phyloP scores from a whole-genome alignment of 1,139 yeast genomes.

The Lodderomyces metapsilosis region DNA sequence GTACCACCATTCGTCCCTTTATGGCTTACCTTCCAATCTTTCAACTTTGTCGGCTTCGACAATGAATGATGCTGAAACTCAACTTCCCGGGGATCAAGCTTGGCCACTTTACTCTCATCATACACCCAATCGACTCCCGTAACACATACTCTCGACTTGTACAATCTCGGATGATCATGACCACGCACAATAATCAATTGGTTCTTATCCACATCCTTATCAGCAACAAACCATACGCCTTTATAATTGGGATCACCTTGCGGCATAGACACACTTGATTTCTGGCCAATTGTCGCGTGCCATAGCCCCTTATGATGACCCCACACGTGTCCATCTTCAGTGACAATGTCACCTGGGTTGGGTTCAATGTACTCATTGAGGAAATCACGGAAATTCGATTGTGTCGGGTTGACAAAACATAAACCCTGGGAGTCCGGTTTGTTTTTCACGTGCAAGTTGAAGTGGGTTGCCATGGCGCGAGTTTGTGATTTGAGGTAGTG shows the following conservation, averaged over 20 bases:
- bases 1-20: no score
- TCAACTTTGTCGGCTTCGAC: constrained; percentile 49
- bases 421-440: constrained; percentile 95
- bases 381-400: constrained; percentile 65
- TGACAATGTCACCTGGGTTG: constrained; percentile 73
- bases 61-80: constrained; percentile 69
- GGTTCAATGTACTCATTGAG: constrained; percentile 71
- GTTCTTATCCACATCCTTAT: constrained; percentile 60
- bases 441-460: constrained; percentile 52
- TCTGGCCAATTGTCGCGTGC: constrained; percentile 94
- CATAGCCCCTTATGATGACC: constrained; percentile 85
- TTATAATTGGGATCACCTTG: constrained; percentile 73
- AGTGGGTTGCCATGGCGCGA: constrained; percentile 57
- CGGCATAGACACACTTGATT: constrained; percentile 76
- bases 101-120: constrained; percentile 13
- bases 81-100: constrained; percentile 19
- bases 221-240: constrained; percentile 88
- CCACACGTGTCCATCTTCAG: constrained; percentile 71
- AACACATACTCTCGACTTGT: constrained; percentile 42
- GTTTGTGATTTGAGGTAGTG: constrained; percentile 72
- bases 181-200: constrained; percentile 80
- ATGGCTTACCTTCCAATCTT: constrained; percentile 31
- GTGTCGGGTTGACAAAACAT: constrained; percentile 77
- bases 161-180: constrained; percentile 59
- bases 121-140: constrained; percentile 53